Evolutionary conservation across 352 stramenopile genomes (phyloP), one percentile per base, ranked within the genome.

Genomic region (Achlya hypogyna): DNA sequence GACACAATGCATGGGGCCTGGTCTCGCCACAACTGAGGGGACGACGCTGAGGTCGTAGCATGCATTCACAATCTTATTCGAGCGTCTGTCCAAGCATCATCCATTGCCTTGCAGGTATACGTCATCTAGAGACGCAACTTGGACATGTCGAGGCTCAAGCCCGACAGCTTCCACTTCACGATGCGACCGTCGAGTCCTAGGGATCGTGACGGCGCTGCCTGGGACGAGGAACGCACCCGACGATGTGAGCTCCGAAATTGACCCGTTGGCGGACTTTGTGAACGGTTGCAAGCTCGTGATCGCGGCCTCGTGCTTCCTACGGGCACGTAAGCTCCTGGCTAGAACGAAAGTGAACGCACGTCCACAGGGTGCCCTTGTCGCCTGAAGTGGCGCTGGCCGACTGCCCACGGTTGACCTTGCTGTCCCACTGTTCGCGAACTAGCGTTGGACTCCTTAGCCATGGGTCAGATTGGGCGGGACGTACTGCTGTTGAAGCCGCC

Each of bases 241-340:
- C 1, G 86, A 92, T 12, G 86, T 87, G 47, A 95, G 92, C 59
- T 89, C 84, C 40, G 81, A 78, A 32, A 95, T 74, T 12, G 75
- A 70, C 27, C 82, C 82, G 52, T 78, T 77, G 20, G 75, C 64
- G 8, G 78, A 85, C 58, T 71, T 64, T 4, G 71, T 59, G 53
- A 89, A 91, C 34, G 77, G 71, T 68, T 93, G 81, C 43, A 95
- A 86, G 74, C 88, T 83, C 38, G 86, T 93, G 63, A 95, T 91
- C 27, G 87, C 84, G 58, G 81, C 91, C 65, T 89, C 75, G 72
- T 95, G 86, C 75, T 94, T 94, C 72, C 82, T 90, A 27, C 51
- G 47, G 2, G 62, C 38, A 42, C 4, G 5, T 69, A 25, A 27
- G 35, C 1, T 25, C 35, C 20, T 20, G 34, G 28, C 47, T 31